These are phyloP conservation scores for Suillus variegatus DNA, from an alignment of 768 basidiomycete species.

Conservation along the genomic window DNA sequence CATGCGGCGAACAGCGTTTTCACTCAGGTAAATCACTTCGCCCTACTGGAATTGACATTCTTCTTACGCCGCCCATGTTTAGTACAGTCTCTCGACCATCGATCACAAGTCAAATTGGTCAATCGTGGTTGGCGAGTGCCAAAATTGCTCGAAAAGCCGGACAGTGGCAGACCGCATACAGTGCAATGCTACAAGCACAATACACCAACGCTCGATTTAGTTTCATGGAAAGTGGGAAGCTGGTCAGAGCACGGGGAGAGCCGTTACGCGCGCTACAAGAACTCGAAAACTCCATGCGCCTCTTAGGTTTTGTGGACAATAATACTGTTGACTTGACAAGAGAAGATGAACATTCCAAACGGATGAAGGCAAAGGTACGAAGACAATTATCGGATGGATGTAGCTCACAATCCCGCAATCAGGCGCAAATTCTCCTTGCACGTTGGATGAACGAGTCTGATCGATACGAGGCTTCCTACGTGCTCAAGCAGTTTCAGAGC, in stretches of 20 bases:
- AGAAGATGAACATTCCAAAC: slow-evolving; percentile 49
- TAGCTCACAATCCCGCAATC: slow-evolving; percentile 1
- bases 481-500: slow-evolving; percentile 58
- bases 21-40: slow-evolving; percentile 53
- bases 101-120: slow-evolving; percentile 65
- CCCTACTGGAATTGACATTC: not conserved
- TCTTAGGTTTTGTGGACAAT: slow-evolving; percentile 45
- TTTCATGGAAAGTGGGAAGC: slow-evolving; percentile 90
- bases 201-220: slow-evolving; percentile 70
- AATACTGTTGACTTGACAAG: slow-evolving; percentile 57
- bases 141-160: slow-evolving; percentile 96
- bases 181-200: slow-evolving; percentile 88
- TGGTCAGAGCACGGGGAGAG: slow-evolving; percentile 77
- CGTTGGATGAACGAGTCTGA: slow-evolving; percentile 94
- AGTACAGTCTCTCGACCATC: slow-evolving; percentile 32
- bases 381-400: not conserved
- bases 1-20: slow-evolving; percentile 84
- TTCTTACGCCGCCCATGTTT: not conserved
- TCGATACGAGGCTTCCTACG: slow-evolving; percentile 65
- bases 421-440: slow-evolving; percentile 82
- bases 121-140: slow-evolving; percentile 90
- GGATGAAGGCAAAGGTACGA: slow-evolving; percentile 72
- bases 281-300: slow-evolving; percentile 71
- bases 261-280: slow-evolving; percentile 85
- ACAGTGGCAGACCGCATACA: slow-evolving; percentile 96